A percentile compares a stretch with the other conserved stretches of the same genome.
These are phyloP conservation scores for Ceratopteris richardii DNA, from an alignment of 75 land plant species.

Conservation along the genomic window DNA sequence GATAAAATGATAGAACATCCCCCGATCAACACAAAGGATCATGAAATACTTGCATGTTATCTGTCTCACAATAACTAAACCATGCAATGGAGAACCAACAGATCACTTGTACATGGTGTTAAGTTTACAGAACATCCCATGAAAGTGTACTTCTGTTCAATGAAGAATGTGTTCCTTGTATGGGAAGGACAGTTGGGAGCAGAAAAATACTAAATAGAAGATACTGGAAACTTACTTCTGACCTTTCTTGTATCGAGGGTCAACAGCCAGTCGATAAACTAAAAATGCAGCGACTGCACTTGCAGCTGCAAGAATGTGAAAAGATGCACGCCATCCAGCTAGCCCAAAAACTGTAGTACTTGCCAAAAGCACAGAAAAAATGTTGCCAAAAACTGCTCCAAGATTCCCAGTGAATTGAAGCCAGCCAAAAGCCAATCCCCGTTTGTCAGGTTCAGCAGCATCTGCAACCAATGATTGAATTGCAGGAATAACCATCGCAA, in stretches of 20 bases:
- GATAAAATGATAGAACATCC: too few species aligned
- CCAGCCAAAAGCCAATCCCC: constrained; percentile 32
- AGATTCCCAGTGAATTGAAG: constrained; percentile 23
- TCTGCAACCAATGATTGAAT: constrained; percentile 34
- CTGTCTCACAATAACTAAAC: too few species aligned
- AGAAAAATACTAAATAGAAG: too few species aligned
- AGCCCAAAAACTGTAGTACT: constrained; percentile 10
- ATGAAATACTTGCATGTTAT: too few species aligned
- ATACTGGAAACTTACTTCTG: too few species aligned
- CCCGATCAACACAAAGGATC: too few species aligned
- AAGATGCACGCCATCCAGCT: constrained; percentile 29
- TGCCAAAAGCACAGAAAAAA: constrained; percentile 15
- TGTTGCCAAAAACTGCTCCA: constrained; percentile 24
- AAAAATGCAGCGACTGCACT: constrained; percentile 19
- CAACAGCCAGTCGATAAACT: constrained; percentile 15
- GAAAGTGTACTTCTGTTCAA: too few species aligned
- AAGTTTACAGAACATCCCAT: too few species aligned
- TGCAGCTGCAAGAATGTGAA: constrained; percentile 14
- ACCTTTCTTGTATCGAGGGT: constrained; percentile 20
- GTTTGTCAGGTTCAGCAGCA: constrained; percentile 15
- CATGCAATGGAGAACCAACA: too few species aligned
- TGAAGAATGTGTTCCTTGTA: too few species aligned
- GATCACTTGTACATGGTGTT: too few species aligned
- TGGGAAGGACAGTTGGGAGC: too few species aligned
- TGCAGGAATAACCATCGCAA: constrained; percentile 33